Evolutionary conservation across 768 basidiomycete genomes (phyloP).

Genomic region (Sporobolomyces phaffii): DNA sequence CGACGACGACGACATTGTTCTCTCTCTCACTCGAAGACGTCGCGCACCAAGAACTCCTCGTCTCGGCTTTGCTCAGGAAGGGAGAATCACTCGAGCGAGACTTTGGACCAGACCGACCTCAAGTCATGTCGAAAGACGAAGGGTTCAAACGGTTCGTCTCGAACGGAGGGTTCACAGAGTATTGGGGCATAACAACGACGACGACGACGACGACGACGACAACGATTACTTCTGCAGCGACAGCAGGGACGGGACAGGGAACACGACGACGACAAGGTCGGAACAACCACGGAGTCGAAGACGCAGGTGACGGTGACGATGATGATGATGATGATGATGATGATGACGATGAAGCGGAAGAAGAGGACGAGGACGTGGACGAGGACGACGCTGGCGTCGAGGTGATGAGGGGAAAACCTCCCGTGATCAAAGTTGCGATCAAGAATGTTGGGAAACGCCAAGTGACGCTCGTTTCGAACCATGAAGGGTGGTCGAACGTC

Average conservation of each 20-base stretch:
- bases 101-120: neutral
- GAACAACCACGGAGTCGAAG: too few relatives aligned
- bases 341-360: neutral
- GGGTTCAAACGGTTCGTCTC: slow-evolving; percentile 13
- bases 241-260: too few relatives aligned
- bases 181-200: neutral
- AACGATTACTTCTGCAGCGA: too few relatives aligned
- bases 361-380: slow-evolving; percentile 11
- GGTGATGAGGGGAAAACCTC: slow-evolving; percentile 29
- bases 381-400: neutral
- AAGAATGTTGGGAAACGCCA: slow-evolving; percentile 37
- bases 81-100: too few relatives aligned
- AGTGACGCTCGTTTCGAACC: slow-evolving; percentile 32
- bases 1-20: too few relatives aligned
- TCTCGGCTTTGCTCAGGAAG: neutral
- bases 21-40: neutral
- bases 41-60: slow-evolving; percentile 9
- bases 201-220: too few relatives aligned
- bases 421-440: slow-evolving; percentile 18
- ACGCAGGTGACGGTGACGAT: too few relatives aligned
- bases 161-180: slow-evolving; percentile 10
- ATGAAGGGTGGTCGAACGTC: too few relatives aligned
- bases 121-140: slow-evolving; percentile 10
- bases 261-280: too few relatives aligned
- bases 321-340: too few relatives aligned